phyloP scores from a whole-genome alignment of 352 stramenopile species.

The Phytophthora citrophthora region DNA sequence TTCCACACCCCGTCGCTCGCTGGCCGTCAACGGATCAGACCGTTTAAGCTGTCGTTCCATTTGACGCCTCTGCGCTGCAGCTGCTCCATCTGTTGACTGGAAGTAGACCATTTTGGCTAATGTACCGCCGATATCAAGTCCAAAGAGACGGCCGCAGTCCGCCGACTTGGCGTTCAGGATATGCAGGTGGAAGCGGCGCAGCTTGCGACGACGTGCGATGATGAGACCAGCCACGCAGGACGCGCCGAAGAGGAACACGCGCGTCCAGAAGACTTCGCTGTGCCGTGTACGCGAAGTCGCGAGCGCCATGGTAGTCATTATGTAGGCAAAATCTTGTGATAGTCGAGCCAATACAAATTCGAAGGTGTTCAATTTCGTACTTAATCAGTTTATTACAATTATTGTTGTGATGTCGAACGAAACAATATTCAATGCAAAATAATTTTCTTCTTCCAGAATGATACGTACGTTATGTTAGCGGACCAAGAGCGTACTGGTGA shows the following conservation, averaged over 20 bases:
- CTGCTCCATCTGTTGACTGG: conserved; percentile 61
- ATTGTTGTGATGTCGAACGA: no score
- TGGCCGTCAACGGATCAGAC: conserved; percentile 14
- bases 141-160: conserved; percentile 83
- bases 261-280: conserved; percentile 68
- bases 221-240: conserved; percentile 74
- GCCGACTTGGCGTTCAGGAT: conserved; percentile 71
- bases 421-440: no score
- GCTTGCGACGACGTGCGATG: conserved; percentile 70
- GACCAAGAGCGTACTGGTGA: no score
- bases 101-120: conserved; percentile 95
- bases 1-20: conserved; percentile 33
- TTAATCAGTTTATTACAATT: no score
- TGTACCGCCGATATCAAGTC: conserved; percentile 93
- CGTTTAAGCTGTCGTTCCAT: conserved; percentile 35
- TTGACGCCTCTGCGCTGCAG: conserved; percentile 33
- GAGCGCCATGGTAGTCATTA: no score
- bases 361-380: no score
- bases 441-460: no score
- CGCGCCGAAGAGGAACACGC: conserved; percentile 74
- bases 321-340: no score
- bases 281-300: conserved; percentile 12
- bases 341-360: no score
- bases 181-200: conserved; percentile 72
- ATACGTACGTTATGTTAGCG: no score